Conservation (phyloP, 2,329 filamentous ascomycete species). For the Fusarium oligoseptatum region DNA sequence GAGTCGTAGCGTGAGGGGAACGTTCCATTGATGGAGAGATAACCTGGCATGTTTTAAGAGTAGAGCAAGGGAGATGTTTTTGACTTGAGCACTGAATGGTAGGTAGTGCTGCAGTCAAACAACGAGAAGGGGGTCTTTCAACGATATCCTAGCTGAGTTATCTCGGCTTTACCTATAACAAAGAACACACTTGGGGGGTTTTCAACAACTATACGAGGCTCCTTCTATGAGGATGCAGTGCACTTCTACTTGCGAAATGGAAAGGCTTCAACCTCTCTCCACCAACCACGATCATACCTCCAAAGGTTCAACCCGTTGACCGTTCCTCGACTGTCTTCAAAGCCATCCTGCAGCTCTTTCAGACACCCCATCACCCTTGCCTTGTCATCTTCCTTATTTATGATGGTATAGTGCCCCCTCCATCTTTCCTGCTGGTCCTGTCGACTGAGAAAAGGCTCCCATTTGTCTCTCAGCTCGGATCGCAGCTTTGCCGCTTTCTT, state of each 20-base stretch:
- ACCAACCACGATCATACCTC: constrained; percentile 32
- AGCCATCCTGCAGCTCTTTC: not conserved
- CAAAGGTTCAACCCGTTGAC: constrained; percentile 27
- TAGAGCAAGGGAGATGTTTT: no score
- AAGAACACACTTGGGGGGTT: no score
- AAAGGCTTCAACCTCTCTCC: constrained; percentile 10
- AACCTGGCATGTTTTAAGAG: not conserved
- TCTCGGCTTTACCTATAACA: no score
- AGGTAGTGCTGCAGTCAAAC: not conserved
- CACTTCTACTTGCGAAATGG: not conserved
- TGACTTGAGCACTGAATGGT: no score
- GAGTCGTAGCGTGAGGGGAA: constrained; percentile 1
- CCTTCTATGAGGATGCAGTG: not conserved
- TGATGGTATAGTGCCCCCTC: constrained; percentile 35
- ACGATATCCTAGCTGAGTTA: no score
- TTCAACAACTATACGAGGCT: not conserved
- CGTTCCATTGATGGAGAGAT: not conserved
- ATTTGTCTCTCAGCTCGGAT: constrained; percentile 20
- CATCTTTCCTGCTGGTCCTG: constrained; percentile 28
- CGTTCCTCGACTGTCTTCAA: constrained; percentile 9
- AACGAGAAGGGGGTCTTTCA: not conserved
- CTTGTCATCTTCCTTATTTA: constrained; percentile 39
- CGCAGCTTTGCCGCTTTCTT: constrained; percentile 8
- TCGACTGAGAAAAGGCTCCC: constrained; percentile 27
- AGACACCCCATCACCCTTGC: constrained; percentile 21